Base-by-base conservation (phyloP, 371 early-diverging fungal genomes). In the Chytridium lagenaria region DNA sequence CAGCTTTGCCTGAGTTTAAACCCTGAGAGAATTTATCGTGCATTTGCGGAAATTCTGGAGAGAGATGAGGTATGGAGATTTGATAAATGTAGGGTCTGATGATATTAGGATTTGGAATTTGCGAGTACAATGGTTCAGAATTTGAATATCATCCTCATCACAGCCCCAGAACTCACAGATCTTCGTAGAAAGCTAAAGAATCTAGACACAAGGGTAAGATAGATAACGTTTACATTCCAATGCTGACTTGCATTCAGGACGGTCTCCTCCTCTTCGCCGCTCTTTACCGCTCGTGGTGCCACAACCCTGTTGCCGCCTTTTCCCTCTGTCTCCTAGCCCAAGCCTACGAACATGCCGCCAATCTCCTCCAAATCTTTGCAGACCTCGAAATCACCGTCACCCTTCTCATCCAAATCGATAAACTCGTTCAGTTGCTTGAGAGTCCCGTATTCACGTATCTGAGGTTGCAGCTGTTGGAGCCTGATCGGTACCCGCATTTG, bases 401-500 rank as follows among this genome's bases (percentile, higher is more conserved):
- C 61, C 83, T 95, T 66, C 80, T 97, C 23, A 92, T 97, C 36
- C 96, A 96, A 77, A 87, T 95, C 30, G 97, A 97, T 78, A 95
- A 94, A 72, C 88, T 97, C 2, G 96, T 97, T 33, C 96, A 96
- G 78, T 84, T 97, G 19, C 75, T 97, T n/a, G 97, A 97, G 77
- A 92, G 93, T 0, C 97, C 97, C 2, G 94, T 95, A 23, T 97
- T 97, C 84, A 94, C 96, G 2, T 93, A 90, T 74, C 81, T 97
- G 44, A 86, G 97, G 1, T 82, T 97, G 59, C 96, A 96, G 78
- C 84, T 97, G 5, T 79, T 96, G 37, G 97, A 97, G 64, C 95
- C 96, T 0, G 89, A 91, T 22, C 86, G 88, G 80, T 87, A 95
- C 73, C 94, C 95, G 0, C 82, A 88, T 76, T 85, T 97, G 50